These are phyloP conservation scores for Xylariaceae sp. DNA, from an alignment of 2,329 filamentous ascomycete genomes.

Conservation along the genomic window DNA sequence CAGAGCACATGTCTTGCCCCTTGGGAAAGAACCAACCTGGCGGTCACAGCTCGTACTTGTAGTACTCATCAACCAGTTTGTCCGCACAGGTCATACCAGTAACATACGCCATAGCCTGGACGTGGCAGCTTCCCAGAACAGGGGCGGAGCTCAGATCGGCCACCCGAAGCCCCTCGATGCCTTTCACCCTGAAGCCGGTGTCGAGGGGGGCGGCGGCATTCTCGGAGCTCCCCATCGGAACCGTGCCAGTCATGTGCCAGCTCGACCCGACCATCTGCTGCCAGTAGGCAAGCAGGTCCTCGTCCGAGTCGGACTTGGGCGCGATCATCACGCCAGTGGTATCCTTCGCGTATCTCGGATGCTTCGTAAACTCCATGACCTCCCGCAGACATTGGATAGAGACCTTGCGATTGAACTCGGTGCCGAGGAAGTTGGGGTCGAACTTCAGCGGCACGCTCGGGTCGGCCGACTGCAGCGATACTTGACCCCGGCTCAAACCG, in stretches of 20 bases:
- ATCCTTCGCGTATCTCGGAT: conserved; percentile 36
- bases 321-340: conserved; percentile 32
- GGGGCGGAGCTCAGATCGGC: conserved; percentile 46
- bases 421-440: conserved; percentile 43
- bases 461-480: conserved; percentile 45
- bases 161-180: conserved; percentile 39
- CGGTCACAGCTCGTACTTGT: no score
- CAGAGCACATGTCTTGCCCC: conserved; percentile 13
- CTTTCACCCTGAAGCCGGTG: conserved; percentile 37
- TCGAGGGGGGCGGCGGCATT: conserved; percentile 41
- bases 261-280: conserved; percentile 34
- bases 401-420: conserved; percentile 46
- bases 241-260: conserved; percentile 51
- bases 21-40: no score
- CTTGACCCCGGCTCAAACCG: conserved; percentile 42
- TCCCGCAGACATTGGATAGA: conserved; percentile 42
- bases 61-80: conserved; percentile 38
- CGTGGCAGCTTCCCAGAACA: conserved; percentile 42
- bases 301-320: conserved; percentile 41
- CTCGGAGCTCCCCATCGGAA: conserved; percentile 44
- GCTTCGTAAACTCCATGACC: conserved; percentile 31
- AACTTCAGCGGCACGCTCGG: conserved; percentile 42
- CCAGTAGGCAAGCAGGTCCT: conserved; percentile 43
- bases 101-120: conserved; percentile 46
- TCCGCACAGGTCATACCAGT: conserved; percentile 45